These are phyloP conservation scores for Macrotyloma uniflorum DNA, from an alignment of 306 rosid genomes.

Conservation along the genomic window DNA sequence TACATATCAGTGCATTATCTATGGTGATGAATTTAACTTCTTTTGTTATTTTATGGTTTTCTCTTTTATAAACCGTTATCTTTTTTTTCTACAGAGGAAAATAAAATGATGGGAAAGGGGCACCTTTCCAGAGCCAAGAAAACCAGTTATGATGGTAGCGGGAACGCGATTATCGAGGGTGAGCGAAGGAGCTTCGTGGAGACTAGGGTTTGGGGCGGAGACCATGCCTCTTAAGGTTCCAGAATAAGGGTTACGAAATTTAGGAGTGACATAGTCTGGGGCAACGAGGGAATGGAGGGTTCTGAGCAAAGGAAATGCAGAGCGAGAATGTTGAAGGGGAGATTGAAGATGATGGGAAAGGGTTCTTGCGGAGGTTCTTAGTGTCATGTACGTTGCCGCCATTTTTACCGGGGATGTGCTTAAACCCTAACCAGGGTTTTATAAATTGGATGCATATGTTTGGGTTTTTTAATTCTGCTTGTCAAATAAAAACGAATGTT, in stretches of 20 bases:
- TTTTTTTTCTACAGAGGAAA: neutral
- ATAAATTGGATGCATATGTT: neutral
- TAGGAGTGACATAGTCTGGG: neutral
- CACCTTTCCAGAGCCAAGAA: slow-evolving; percentile 97
- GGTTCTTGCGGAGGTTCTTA: slow-evolving; percentile 44
- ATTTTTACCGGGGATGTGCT: slow-evolving; percentile 29
- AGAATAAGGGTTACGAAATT: slow-evolving; percentile 13
- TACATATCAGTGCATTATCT: neutral
- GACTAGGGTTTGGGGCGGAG: slow-evolving; percentile 43
- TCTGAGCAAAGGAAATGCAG: slow-evolving; percentile 33
- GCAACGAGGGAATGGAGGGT: slow-evolving; percentile 40
- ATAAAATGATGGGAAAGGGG: neutral
- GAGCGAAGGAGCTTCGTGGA: slow-evolving; percentile 37
- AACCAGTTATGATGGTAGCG: slow-evolving; percentile 85
- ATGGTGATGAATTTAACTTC: neutral
- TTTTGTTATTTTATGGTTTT: neutral
- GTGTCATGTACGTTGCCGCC: slow-evolving; percentile 43
- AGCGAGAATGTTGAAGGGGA: slow-evolving; percentile 26
- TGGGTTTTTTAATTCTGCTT: too few relatives aligned
- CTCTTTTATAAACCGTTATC: neutral
- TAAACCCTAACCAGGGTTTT: neutral
- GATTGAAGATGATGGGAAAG: slow-evolving; percentile 40
- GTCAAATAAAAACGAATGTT: too few relatives aligned
- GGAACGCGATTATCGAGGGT: slow-evolving; percentile 71
- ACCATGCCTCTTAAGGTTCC: slow-evolving; percentile 46